A percentile compares a stretch with the other conserved stretches of the same genome.
Conservation (phyloP, 768 basidiomycete species). For the Pholiota conissans region DNA sequence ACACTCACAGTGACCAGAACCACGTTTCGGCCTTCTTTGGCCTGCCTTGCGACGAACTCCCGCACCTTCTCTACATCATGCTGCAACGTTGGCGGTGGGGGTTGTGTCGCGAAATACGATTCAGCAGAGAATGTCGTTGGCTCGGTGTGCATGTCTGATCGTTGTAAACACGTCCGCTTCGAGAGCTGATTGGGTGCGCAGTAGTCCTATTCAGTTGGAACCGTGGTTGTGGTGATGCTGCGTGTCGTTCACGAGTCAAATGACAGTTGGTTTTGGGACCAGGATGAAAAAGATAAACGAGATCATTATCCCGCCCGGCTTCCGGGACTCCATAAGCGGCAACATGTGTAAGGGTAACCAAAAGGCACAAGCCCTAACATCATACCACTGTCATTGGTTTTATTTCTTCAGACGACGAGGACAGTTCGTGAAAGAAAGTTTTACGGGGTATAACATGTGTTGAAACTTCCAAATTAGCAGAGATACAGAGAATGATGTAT, state of each 20-base stretch:
- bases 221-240: background rate
- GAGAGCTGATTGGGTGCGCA: background rate
- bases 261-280: background rate
- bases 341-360: too few relatives aligned
- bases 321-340: slow-evolving; percentile 4
- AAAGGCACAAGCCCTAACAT: too few relatives aligned
- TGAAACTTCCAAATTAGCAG: too few relatives aligned
- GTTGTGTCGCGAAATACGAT: slow-evolving; percentile 87
- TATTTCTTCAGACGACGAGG: too few relatives aligned
- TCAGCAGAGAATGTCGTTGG: slow-evolving; percentile 76
- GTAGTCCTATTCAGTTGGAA: background rate
- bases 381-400: too few relatives aligned
- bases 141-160: slow-evolving; percentile 28
- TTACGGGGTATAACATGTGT: too few relatives aligned
- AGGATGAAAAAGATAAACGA: background rate
- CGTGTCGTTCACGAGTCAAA: background rate
- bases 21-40: slow-evolving; percentile 64
- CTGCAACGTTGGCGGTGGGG: slow-evolving; percentile 71
- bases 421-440: too few relatives aligned
- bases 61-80: slow-evolving; percentile 63
- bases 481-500: too few relatives aligned
- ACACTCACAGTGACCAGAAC: slow-evolving; percentile 88
- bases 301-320: background rate
- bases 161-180: background rate
- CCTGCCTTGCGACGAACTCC: slow-evolving; percentile 72